phyloP scores from a whole-genome alignment of 768 basidiomycete genomes.

The Exidia glandulosa region DNA sequence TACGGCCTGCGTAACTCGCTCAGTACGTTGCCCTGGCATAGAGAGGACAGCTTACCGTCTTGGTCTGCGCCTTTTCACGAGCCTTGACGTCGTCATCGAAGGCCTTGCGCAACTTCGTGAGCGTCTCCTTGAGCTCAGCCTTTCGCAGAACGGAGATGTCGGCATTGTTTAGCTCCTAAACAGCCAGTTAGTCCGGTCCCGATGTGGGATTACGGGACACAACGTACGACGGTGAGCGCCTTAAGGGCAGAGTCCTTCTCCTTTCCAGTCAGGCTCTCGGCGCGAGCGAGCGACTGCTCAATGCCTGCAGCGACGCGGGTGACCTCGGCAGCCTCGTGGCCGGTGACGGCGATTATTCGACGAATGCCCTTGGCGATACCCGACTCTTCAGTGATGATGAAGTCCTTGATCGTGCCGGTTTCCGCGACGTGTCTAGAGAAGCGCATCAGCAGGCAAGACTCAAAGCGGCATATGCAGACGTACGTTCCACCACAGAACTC shows the following conservation, averaged over 20 bases:
- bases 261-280: conserved; percentile 38
- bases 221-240: conserved; percentile 58
- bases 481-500: conserved; percentile 99
- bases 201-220: background rate
- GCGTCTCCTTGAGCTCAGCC: conserved; percentile 63
- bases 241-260: conserved; percentile 87
- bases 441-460: background rate
- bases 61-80: conserved; percentile 61
- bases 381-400: conserved; percentile 89
- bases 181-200: conserved; percentile 1
- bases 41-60: conserved; percentile 41
- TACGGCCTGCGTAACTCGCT: conserved; percentile 38
- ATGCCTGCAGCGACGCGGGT: conserved; percentile 56
- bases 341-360: conserved; percentile 87
- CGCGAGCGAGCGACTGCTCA: conserved; percentile 20
- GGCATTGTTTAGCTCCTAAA: conserved; percentile 79
- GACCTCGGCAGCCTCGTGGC: conserved; percentile 81
- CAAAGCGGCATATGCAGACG: conserved; percentile 20
- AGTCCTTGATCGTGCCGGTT: conserved; percentile 94
- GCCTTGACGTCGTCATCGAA: conserved; percentile 83
- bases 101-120: conserved; percentile 61
- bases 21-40: background rate
- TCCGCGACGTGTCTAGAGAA: conserved; percentile 76
- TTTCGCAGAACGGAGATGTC: conserved; percentile 84
- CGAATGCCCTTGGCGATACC: conserved; percentile 98